These are phyloP conservation scores for Xylaria sp. DNA, from an alignment of 2,329 filamentous ascomycete species.

Conservation along the genomic window DNA sequence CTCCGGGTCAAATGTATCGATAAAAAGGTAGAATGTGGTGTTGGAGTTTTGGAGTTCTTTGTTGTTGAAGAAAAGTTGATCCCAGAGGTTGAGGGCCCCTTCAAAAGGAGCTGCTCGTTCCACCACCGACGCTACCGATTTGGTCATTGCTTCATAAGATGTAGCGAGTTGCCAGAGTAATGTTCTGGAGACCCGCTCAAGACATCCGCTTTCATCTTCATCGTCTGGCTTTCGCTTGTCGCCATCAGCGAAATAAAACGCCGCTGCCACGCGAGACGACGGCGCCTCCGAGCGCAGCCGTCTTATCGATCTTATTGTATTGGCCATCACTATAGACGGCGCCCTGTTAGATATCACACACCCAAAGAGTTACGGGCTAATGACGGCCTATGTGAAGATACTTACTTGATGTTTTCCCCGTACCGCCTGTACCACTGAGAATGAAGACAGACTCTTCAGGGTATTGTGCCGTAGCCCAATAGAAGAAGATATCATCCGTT, in stretches of 20 bases:
- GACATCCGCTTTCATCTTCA: constrained; percentile 40
- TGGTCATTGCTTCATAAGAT: constrained; percentile 50
- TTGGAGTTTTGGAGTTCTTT: constrained; percentile 48
- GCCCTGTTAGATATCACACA: constrained; percentile 2
- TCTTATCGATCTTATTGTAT: constrained; percentile 47
- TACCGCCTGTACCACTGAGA: constrained; percentile 46
- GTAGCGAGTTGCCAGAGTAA: constrained; percentile 51
- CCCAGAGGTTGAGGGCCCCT: constrained; percentile 48
- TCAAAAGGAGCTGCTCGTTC: constrained; percentile 45
- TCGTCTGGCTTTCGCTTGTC: constrained; percentile 49
- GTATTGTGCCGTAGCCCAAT: constrained; percentile 43
- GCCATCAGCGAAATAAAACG: constrained; percentile 49
- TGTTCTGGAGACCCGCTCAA: constrained; percentile 45
- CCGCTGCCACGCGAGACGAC: constrained; percentile 44
- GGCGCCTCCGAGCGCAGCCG: constrained; percentile 41
- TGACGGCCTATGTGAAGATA: background rate
- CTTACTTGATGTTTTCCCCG: constrained; percentile 50
- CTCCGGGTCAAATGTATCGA: constrained; percentile 47
- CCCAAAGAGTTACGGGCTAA: background rate
- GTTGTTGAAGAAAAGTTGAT: constrained; percentile 49
- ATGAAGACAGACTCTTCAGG: constrained; percentile 44
- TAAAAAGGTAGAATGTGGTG: constrained; percentile 50
- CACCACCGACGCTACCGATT: constrained; percentile 47
- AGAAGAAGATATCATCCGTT: constrained; percentile 38
- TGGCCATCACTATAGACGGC: constrained; percentile 44